phyloP scores from a whole-genome alignment of 176 grass and related monocot species.

The Zizania latifolia region DNA sequence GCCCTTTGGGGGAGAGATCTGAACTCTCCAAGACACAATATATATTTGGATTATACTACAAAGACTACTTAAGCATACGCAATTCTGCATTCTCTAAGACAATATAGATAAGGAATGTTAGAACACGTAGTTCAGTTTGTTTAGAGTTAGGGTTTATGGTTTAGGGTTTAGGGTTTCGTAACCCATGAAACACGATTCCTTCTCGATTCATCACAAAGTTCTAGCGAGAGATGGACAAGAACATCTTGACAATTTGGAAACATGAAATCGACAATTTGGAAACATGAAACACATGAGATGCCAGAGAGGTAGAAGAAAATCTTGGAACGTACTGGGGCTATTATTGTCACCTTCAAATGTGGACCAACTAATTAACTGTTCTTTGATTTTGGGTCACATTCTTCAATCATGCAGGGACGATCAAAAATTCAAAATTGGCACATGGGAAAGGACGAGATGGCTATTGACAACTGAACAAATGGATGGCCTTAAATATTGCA shows the following conservation, averaged over 20 bases:
- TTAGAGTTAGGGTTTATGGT: too few species aligned
- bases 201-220: not conserved
- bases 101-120: too few species aligned
- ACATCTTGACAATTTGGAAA: not conserved
- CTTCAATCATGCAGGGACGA: constrained; percentile 1
- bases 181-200: not conserved
- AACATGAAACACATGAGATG: constrained; percentile 9
- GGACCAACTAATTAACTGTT: not conserved
- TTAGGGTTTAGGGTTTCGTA: too few species aligned
- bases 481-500: not conserved
- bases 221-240: not conserved
- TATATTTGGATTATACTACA: too few species aligned
- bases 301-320: not conserved
- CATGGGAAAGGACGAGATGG: not conserved
- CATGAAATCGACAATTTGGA: too few species aligned
- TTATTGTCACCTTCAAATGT: not conserved
- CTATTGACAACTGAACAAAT: not conserved
- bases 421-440: not conserved
- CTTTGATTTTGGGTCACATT: not conserved
- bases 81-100: not conserved
- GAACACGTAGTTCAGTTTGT: too few species aligned
- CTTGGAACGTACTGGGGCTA: not conserved
- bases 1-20: too few species aligned
- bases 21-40: too few species aligned
- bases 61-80: too few species aligned